These are phyloP conservation scores for Anacardium occidentale DNA, from an alignment of 345 rosid genomes.

Conservation along the genomic window DNA sequence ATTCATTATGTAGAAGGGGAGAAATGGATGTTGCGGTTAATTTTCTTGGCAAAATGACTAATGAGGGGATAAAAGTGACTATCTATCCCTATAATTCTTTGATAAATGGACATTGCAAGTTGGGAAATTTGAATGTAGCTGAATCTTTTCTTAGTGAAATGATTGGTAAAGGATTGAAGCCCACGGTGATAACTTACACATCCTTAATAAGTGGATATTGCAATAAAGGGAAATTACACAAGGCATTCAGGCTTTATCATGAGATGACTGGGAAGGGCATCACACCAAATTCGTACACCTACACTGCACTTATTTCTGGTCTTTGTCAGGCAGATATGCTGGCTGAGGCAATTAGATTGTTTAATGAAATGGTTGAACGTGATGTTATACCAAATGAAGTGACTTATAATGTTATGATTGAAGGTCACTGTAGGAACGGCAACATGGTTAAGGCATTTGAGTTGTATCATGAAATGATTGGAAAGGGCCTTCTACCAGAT, in stretches of 20 bases:
- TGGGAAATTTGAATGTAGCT: constrained; percentile 57
- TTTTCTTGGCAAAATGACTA: constrained; percentile 54
- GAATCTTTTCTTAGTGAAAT: constrained; percentile 54
- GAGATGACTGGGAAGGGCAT: constrained; percentile 86
- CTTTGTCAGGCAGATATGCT: constrained; percentile 58
- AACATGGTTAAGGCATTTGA: constrained; percentile 56
- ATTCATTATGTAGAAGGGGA: constrained; percentile 79
- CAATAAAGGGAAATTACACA: constrained; percentile 47
- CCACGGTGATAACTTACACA: constrained; percentile 78
- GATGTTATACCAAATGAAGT: constrained; percentile 67
- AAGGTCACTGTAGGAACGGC: constrained; percentile 64
- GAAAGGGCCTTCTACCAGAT: constrained; percentile 75
- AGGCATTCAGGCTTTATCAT: constrained; percentile 71
- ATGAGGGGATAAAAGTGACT: constrained; percentile 45
- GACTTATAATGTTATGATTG: constrained; percentile 83
- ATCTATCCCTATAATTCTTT: constrained; percentile 80
- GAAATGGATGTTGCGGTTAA: constrained; percentile 52
- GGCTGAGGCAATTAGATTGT: constrained; percentile 54
- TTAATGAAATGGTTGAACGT: constrained; percentile 59
- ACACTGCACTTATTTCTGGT: constrained; percentile 66
- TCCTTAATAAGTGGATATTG: constrained; percentile 74
- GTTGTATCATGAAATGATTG: constrained; percentile 62
- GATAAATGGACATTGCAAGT: constrained; percentile 75
- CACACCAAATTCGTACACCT: constrained; percentile 62
- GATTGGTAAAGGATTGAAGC: constrained; percentile 51